These are phyloP conservation scores for Mimosa pudica DNA, from an alignment of 306 rosid species.

Conservation along the genomic window DNA sequence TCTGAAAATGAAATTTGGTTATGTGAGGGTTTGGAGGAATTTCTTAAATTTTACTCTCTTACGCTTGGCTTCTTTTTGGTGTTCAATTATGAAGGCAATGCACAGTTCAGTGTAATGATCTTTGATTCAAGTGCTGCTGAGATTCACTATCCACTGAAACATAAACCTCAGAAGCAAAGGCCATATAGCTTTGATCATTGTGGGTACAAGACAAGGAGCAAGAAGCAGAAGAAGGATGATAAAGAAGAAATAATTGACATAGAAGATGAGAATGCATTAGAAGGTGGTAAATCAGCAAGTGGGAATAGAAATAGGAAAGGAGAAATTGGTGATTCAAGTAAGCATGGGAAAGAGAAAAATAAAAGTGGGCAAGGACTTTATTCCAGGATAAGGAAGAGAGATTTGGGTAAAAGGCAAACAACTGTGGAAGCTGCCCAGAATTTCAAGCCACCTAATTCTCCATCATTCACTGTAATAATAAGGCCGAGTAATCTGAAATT, in stretches of 20 bases:
- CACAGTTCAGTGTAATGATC: constrained; percentile 33
- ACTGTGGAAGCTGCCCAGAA: constrained; percentile 10
- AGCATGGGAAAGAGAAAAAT: too few relatives aligned
- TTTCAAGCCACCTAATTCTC: constrained; percentile 17
- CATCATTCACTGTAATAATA: constrained; percentile 13
- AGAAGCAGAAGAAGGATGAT: not conserved
- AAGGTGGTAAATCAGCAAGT: not conserved
- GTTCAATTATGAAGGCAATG: constrained; percentile 29
- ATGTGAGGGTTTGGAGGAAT: constrained; percentile 29
- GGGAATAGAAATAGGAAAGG: not conserved
- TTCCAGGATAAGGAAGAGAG: too few relatives aligned
- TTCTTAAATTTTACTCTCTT: constrained; percentile 27
- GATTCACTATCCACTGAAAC: constrained; percentile 34
- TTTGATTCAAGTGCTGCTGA: constrained; percentile 37
- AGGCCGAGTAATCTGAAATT: too few relatives aligned
- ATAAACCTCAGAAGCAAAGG: not conserved
- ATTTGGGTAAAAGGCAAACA: too few relatives aligned
- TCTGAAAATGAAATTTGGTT: constrained; percentile 5
- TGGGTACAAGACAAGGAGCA: not conserved
- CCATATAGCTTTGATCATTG: not conserved
- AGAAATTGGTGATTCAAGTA: not conserved
- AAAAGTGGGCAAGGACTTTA: too few relatives aligned
- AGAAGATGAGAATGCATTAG: too few relatives aligned
- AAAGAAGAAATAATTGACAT: not conserved
- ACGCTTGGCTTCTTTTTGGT: constrained; percentile 22